phyloP scores from a whole-genome alignment of 495 filamentous ascomycete species.

The Aspergillus coremiiformis region DNA sequence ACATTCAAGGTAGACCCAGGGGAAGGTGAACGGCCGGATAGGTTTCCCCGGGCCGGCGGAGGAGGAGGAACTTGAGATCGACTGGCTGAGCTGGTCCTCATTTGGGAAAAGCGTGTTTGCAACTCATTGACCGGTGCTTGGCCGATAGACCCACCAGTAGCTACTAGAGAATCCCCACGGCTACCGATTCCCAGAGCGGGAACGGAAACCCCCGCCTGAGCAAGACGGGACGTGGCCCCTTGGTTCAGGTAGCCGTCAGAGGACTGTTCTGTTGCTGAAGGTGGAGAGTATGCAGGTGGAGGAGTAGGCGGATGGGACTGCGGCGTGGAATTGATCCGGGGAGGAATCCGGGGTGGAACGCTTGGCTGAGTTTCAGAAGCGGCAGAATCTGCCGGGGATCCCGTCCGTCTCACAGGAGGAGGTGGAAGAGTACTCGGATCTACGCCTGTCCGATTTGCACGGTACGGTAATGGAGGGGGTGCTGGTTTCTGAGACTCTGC shows the following conservation, averaged over 20 bases:
- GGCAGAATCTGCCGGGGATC: conserved; percentile 35
- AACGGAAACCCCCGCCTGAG: conserved; percentile 73
- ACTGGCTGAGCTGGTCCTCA: conserved; percentile 32
- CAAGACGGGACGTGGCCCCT: conserved; percentile 57
- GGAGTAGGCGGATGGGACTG: conserved; percentile 37
- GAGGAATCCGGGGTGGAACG: conserved; percentile 68
- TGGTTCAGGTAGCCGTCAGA: conserved; percentile 55
- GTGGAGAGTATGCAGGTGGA: conserved; percentile 45
- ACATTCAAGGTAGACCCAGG: conserved; percentile 30
- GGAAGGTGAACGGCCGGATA: conserved; percentile 53
- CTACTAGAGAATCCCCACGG: conserved; percentile 7
- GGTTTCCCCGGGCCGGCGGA: conserved; percentile 45
- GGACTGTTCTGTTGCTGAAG: conserved; percentile 18
- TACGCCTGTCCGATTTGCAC: conserved; percentile 62
- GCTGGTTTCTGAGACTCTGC: conserved; percentile 35
- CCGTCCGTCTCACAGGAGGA: conserved; percentile 55
- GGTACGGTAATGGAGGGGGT: conserved; percentile 59
- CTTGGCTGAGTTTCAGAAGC: conserved; percentile 43
- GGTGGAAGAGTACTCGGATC: conserved; percentile 61
- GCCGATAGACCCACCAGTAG: conserved; percentile 9
- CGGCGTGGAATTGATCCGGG: conserved; percentile 49
- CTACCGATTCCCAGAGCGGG: conserved; percentile 69
- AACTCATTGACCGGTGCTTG: conserved; percentile 53
- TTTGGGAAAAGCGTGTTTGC: conserved; percentile 57
- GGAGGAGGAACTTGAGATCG: conserved; percentile 17